Evolutionary conservation across 2,329 filamentous ascomycete genomes (phyloP), one percentile per base, ranked within the genome.

Genomic region (Fusarium incarnatum): DNA sequence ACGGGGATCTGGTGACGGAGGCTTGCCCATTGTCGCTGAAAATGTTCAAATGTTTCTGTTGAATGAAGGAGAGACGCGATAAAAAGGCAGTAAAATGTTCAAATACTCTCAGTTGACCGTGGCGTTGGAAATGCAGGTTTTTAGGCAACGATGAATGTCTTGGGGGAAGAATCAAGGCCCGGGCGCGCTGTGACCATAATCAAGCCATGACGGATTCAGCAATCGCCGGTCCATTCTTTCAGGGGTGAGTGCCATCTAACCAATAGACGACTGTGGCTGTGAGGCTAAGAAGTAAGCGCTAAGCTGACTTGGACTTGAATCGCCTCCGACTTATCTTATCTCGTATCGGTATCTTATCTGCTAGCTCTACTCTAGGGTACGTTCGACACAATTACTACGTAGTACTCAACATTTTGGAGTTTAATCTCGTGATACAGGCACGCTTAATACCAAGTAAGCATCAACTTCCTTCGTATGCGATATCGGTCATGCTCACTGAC

Each of bases 21-120:
- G 60, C 3, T 30, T 34, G 5, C 67, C 57, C 67, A 70, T 70
- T 4, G 6, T 56, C 28, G 6, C 20, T 45, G 13, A 13, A 13
- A 3, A 22, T 8, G 1, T 5, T 18, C n/a, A 23, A 15, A 2
- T 0, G 0, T 3, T 32, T 10, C 12, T 22, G 30, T 15, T 15
- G 6, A 22, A 13, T 10, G 15, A 4, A 3, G 11, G 8, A 28
- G 5, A 28, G 16, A 8, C 13, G 23, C 9, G 23, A 5, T 13
- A 0, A 25, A 22, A 0, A 8, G 1, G 1, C 11, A 3, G 5
- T 2, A 1, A 4, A 8, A 25, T 41, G 2, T 5, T 15, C 10
- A 15, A 22, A 11, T 53, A 23, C 20, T 27, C 8, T 13, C 4
- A 10, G 2, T 13, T 4, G 6, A 37, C 34, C 16, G 16, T 22